Evolutionary conservation across 768 basidiomycete species (phyloP), one percentile per base, ranked within the genome.

Genomic region (Russula vinacea): DNA sequence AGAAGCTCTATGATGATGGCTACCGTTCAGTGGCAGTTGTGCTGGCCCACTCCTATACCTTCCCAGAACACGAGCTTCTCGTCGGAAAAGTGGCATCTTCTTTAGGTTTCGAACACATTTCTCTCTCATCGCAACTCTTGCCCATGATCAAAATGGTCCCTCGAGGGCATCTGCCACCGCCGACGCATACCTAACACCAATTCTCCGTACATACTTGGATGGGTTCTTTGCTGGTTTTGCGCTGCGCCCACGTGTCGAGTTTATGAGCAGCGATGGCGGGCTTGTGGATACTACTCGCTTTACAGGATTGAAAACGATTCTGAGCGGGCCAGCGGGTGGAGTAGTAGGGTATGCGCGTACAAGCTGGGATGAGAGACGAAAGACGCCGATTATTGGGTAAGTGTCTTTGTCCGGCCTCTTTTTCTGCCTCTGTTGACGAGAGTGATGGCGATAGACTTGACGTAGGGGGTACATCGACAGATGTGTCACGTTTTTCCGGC

Each of bases 111-210:
- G 79, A 80, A 6, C 93, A 97, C 51, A 84, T 98, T 69, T 95
- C 93, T 2, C 85, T 92, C 69, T 95, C 94, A 0, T 88, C 91
- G 2, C 84, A 87, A 65, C 80, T 95, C n/a, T 81, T 92, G 33
- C 90, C 93, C 3, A 93, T 93, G 90, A 95, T 96, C 79, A 94
- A 94, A 76, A 90, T 95, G 82, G 92, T 97, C 11, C 90, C 94
- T 1, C 88, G 95, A 0, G 95, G 93, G 86, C 90, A 11, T 96
- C 93, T 0, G 90, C 92, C 0, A 95, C 94, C 0, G 95, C 93
- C 0, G 95, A 98, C 69, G 95, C 95, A 0, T 98, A 98, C 74
- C 85, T 98, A 44, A 97, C 94, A 0, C 95, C 95, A 16, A 90
- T 97, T 66, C 76, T 97, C 29, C 75, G 80, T 11, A 81, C 85